These are phyloP conservation scores for Colletotrichum tabaci DNA, from an alignment of 2,329 filamentous ascomycete species.

Conservation along the genomic window DNA sequence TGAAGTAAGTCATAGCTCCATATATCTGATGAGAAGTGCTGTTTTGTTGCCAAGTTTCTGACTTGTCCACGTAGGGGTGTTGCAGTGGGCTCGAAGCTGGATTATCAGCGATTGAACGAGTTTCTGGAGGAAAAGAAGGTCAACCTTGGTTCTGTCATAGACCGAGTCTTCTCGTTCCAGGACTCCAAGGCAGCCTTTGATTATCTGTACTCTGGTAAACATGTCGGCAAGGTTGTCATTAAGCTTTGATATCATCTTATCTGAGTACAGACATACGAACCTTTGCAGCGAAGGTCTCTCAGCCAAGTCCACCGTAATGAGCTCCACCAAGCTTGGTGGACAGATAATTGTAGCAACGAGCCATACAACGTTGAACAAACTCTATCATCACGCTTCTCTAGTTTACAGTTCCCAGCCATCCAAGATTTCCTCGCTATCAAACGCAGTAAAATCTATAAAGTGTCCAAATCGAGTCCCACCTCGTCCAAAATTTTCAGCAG, in stretches of 20 bases:
- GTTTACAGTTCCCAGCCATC: too few relatives aligned
- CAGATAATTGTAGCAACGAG: background rate
- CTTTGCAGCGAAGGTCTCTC: too few relatives aligned
- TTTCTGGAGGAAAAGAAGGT: slow-evolving; percentile 28
- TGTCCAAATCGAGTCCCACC: too few relatives aligned
- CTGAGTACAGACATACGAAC: too few relatives aligned
- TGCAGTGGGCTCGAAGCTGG: slow-evolving; percentile 22
- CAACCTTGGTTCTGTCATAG: slow-evolving; percentile 9
- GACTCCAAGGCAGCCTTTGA: slow-evolving; percentile 23
- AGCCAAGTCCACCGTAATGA: too few relatives aligned
- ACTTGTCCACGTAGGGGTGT: slow-evolving; percentile 7
- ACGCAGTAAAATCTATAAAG: too few relatives aligned
- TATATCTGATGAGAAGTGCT: too few relatives aligned
- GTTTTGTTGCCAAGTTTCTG: background rate
- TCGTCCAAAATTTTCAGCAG: too few relatives aligned
- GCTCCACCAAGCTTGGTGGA: background rate
- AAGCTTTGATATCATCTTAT: background rate
- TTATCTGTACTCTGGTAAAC: slow-evolving; percentile 28
- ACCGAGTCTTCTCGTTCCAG: slow-evolving; percentile 19
- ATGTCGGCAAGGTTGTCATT: slow-evolving; percentile 31
- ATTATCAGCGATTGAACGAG: slow-evolving; percentile 10
- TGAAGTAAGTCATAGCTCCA: slow-evolving; percentile 7
- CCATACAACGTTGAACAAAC: too few relatives aligned
- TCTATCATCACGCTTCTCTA: too few relatives aligned
- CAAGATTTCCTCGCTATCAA: too few relatives aligned